Evolutionary conservation across 306 rosid species (phyloP), one percentile per base, ranked within the genome.

Genomic region (Vigna reflexopilosa): DNA sequence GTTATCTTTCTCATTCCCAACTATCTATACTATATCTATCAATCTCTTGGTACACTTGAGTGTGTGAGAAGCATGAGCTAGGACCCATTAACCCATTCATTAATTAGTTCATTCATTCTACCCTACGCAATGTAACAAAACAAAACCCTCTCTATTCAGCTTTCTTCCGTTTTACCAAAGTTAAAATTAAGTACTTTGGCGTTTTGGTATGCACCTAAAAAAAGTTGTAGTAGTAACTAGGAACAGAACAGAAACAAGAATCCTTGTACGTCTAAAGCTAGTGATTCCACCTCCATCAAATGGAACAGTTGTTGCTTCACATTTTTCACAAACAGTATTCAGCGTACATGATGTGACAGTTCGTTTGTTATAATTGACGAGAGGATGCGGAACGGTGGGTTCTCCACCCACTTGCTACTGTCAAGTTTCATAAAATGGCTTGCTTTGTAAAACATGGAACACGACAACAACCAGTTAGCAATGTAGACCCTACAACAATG

Each of bases 291-390:
- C 75, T 64, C 49, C 79, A 70, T 47, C 34, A 67, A 78, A 72
- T 71, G 22, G 28, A 78, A 72, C 71, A 72, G 67, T 64, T 52
- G 54, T 30, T 77, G 5, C 17, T 48, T 67, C 67, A 49, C 17
- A 36, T 42, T 72, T 77, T 71, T 64, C 51, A 42, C 16, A 42
- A 77, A 84, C 80, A 84, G 73, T 80, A 28, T 67, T 71, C 22
- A 72, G 68, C 22, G 73, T 59, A 42, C 63, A 22, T 52, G 85
- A 81, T 54, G 78, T 77, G 88, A 85, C 78, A 22, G 85, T 77
- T 85, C 78, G 72, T 67, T 69, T 70, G 77, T 77, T 45, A 72
- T 80, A 40, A 80, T 84, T 76, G 87, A 49, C n/a, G 22, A 75
- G 30, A 50, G 51, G 59, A 26, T 9, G 62, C 16, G 38, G 19